phyloP scores from a whole-genome alignment of 768 basidiomycete genomes.

The Pulveroboletus sp. region DNA sequence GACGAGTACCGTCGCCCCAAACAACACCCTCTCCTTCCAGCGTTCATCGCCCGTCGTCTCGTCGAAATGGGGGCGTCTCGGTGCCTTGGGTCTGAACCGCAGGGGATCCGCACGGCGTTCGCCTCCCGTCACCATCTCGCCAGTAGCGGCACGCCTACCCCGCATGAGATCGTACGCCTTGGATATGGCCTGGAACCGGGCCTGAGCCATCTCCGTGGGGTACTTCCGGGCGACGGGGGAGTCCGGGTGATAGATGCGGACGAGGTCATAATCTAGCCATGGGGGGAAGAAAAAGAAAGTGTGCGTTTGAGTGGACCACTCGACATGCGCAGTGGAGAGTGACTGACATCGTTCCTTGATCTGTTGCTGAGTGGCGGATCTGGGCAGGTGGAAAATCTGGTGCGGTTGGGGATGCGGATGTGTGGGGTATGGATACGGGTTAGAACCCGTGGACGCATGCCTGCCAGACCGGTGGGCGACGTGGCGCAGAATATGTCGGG shows the following conservation, averaged over 20 bases:
- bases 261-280: slow-evolving; percentile 67
- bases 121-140: slow-evolving; percentile 12
- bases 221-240: slow-evolving; percentile 41
- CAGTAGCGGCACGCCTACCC: slow-evolving; percentile 36
- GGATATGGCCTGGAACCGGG: slow-evolving; percentile 65
- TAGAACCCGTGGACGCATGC: slow-evolving; percentile 18
- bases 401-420: slow-evolving; percentile 52
- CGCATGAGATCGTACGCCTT: slow-evolving; percentile 63
- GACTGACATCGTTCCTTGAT: slow-evolving; percentile 57
- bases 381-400: slow-evolving; percentile 59
- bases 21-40: slow-evolving; percentile 61
- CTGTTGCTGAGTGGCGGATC: slow-evolving; percentile 45
- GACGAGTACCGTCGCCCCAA: slow-evolving; percentile 53
- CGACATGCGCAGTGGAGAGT: not conserved
- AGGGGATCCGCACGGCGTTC: slow-evolving; percentile 30
- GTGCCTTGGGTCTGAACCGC: slow-evolving; percentile 38
- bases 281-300: not conserved
- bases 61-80: slow-evolving; percentile 43
- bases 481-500: slow-evolving; percentile 4
- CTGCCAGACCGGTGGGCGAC: slow-evolving; percentile 9
- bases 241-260: slow-evolving; percentile 76
- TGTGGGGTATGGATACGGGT: slow-evolving; percentile 48
- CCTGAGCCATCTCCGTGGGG: slow-evolving; percentile 49
- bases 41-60: slow-evolving; percentile 47
- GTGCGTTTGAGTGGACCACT: slow-evolving; percentile 3